phyloP scores from a whole-genome alignment of 208 protist species.

The Crithidia acanthocephali region DNA sequence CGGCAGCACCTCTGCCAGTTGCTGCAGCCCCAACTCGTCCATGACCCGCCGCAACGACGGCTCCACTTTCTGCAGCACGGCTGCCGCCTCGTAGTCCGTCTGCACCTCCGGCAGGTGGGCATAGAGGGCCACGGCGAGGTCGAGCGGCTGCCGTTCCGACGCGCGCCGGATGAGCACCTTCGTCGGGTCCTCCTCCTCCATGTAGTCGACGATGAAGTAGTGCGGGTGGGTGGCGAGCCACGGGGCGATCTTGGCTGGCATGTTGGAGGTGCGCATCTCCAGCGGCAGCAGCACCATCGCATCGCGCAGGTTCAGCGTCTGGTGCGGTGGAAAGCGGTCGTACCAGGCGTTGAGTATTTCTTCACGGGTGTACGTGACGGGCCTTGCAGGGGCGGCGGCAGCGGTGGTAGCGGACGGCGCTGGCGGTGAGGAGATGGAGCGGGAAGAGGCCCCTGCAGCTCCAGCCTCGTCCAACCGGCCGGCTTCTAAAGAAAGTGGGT shows the following conservation, averaged over 20 bases:
- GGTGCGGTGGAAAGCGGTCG: slow-evolving; percentile 65
- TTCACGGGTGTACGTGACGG: slow-evolving; percentile 50
- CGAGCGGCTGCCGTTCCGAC: slow-evolving; percentile 67
- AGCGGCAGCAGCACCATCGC: slow-evolving; percentile 56
- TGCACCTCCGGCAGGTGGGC: slow-evolving; percentile 35
- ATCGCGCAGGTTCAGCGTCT: slow-evolving; percentile 60
- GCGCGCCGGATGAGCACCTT: slow-evolving; percentile 65
- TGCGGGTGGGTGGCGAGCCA: slow-evolving; percentile 63
- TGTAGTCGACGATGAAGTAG: slow-evolving; percentile 78
- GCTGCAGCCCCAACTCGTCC: slow-evolving; percentile 41
- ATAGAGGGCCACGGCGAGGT: slow-evolving; percentile 65
- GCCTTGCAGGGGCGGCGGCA: neutral
- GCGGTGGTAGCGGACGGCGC: neutral
- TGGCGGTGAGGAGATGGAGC: neutral
- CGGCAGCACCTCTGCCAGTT: slow-evolving; percentile 44
- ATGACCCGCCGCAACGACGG: slow-evolving; percentile 40
- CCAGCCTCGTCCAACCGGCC: neutral
- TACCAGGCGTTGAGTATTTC: slow-evolving; percentile 76
- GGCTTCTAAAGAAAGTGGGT: neutral
- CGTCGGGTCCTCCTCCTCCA: slow-evolving; percentile 42
- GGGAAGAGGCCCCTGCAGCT: neutral
- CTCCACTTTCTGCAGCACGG: slow-evolving; percentile 43
- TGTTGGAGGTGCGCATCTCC: slow-evolving; percentile 41
- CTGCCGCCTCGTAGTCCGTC: slow-evolving; percentile 23
- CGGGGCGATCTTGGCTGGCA: slow-evolving; percentile 55